Percentiles rank a stretch among this genome's conserved stretches.
Conservation (phyloP, 352 stramenopile species). For the Phytophthora colocasiae region DNA sequence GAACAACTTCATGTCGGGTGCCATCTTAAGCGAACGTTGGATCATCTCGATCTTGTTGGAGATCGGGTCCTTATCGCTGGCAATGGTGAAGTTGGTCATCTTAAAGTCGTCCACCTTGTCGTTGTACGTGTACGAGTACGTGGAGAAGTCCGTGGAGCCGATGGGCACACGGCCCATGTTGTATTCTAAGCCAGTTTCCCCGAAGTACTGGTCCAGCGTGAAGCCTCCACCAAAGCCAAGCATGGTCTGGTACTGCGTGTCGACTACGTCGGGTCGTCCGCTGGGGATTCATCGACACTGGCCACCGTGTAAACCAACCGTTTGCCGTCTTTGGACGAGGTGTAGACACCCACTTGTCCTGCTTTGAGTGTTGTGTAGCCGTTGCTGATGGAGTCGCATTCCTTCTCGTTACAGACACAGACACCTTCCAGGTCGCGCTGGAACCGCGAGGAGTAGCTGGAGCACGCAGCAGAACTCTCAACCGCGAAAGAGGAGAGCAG, state of each 20-base stretch:
- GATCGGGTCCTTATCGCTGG: too few relatives aligned
- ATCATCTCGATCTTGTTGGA: too few relatives aligned
- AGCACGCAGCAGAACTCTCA: too few relatives aligned
- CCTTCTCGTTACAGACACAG: too few relatives aligned
- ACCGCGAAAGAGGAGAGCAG: neutral
- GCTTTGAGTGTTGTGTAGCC: constrained; percentile 38
- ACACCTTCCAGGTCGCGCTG: too few relatives aligned
- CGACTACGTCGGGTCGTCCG: constrained; percentile 35
- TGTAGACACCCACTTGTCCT: constrained; percentile 46
- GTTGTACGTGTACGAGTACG: constrained; percentile 84
- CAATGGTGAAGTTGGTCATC: too few relatives aligned
- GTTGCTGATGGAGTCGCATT: constrained; percentile 1
- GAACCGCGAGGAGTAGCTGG: too few relatives aligned
- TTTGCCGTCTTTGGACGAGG: constrained; percentile 45
- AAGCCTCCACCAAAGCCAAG: constrained; percentile 90
- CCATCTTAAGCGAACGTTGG: too few relatives aligned
- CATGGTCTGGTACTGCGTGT: constrained; percentile 74
- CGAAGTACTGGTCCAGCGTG: constrained; percentile 85
- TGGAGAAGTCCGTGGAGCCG: constrained; percentile 84
- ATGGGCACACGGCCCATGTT: constrained; percentile 83
- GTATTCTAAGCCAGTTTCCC: constrained; percentile 75
- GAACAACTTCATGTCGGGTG: too few relatives aligned
- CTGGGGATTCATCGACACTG: constrained; percentile 20
- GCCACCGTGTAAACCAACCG: constrained; percentile 40
- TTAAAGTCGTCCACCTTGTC: constrained; percentile 54